Evolutionary conservation across 192 early-diverging fungal species (phyloP), one percentile per base, ranked within the genome.

Genomic region (Allomyces javanicus): DNA sequence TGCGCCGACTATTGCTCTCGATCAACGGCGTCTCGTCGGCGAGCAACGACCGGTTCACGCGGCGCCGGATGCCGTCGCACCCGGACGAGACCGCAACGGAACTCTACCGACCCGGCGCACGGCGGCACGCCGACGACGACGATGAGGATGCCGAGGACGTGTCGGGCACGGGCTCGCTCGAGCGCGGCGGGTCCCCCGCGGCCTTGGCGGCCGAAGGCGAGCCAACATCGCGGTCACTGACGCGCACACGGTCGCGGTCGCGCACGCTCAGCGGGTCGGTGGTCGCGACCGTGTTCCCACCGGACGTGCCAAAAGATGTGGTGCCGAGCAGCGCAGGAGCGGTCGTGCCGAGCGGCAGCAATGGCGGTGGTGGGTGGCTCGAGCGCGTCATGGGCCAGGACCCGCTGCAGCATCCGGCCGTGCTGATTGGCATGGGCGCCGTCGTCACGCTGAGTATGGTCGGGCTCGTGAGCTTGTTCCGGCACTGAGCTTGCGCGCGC

Each of bases 1-100:
- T 82, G 69, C 81, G 81, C 66, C 83, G 87, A 25, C 81, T 97
- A 10, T 75, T 91, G 78, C 73, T 98, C 63, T 75, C 72, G 44
- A 75, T 87, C 45, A 67, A 76, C 21, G 81, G 50, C 50, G 50
- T 58, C 17, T 14, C 50, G 3, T 9, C 33, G 33, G 33, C 33
- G 9, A 40, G 7, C 33, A 40, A 40, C 33, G 33, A 40, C 33
- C 33, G 33, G 33, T 58, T 58, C 50, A 4, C 50, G 50, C 50
- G 50, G 3, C 50, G 50, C 17, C 12, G 50, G 50, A n/a, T 21
- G 12, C 50, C 50, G 50, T 58, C 50, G 50, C 17, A 14, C 50
- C 12, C 21, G 50, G 50, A 58, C 50, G 50, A 58, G 17, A 21
- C 50, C 3, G 50, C 50, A n/a, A 58, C 50, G 12, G 50, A 58